phyloP scores from a whole-genome alignment of 345 rosid species.

The Sisymbrium altissimum region DNA sequence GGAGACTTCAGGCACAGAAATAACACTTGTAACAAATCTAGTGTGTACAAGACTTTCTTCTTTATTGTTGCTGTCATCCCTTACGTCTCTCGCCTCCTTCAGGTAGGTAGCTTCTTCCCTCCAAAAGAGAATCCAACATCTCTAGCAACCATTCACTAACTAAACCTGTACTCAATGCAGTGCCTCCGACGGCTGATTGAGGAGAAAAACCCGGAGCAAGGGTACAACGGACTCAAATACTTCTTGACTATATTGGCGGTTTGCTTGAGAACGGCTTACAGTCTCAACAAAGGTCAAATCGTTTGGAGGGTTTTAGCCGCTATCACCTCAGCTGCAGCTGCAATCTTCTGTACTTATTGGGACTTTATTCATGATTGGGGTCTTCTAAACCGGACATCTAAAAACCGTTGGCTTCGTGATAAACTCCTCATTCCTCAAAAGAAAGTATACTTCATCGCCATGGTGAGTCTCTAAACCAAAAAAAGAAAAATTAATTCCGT shows the following conservation, averaged over 20 bases:
- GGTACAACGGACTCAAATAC: constrained; percentile 57
- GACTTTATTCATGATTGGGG: constrained; percentile 62
- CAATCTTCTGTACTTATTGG: constrained; percentile 54
- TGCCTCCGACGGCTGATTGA: constrained; percentile 61
- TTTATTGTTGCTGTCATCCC: constrained; percentile 61
- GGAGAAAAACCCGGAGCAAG: constrained; percentile 56
- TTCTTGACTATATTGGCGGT: constrained; percentile 58
- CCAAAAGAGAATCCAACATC: not conserved
- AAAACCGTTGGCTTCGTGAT: constrained; percentile 63
- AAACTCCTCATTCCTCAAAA: constrained; percentile 58
- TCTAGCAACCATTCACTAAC: not conserved
- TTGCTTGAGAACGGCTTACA: constrained; percentile 52
- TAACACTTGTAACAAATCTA: constrained; percentile 37
- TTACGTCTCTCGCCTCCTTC: constrained; percentile 53
- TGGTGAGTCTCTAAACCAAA: constrained; percentile 40
- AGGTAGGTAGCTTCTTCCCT: constrained; percentile 31
- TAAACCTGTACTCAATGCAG: constrained; percentile 29
- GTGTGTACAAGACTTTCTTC: constrained; percentile 38
- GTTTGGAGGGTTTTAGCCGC: constrained; percentile 44
- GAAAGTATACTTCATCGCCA: constrained; percentile 48
- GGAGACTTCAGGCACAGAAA: constrained; percentile 46
- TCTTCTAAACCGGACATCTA: no score
- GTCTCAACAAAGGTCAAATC: constrained; percentile 15
- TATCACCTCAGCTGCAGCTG: constrained; percentile 44
- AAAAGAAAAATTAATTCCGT: not conserved